A percentile compares a stretch with the other conserved stretches of the same genome.
Evolutionary conservation across 768 basidiomycete genomes (phyloP).

Genomic region (Russula ochroleuca): DNA sequence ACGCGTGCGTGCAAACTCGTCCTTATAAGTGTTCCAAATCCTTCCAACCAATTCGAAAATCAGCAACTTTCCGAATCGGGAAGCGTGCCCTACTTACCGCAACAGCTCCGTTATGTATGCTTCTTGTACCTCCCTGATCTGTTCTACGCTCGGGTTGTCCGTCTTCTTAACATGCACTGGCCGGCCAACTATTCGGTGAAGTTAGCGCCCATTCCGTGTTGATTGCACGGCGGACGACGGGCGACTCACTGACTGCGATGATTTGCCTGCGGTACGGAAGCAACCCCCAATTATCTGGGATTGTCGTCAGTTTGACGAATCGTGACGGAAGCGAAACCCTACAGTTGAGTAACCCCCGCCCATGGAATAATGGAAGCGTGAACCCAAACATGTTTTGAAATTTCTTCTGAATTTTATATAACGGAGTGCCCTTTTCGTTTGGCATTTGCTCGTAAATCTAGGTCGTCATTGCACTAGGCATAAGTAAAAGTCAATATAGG

Average conservation of each 20-base stretch:
- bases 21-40: slow-evolving; percentile 96
- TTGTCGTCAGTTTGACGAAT: background rate
- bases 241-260: slow-evolving; percentile 86
- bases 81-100: slow-evolving; percentile 48
- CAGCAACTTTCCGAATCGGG: background rate
- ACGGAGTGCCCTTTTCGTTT: slow-evolving; percentile 85
- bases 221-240: background rate
- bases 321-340: slow-evolving; percentile 28
- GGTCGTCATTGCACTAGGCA: background rate
- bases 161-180: slow-evolving; percentile 77
- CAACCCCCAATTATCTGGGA: slow-evolving; percentile 86
- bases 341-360: slow-evolving; percentile 94
- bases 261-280: slow-evolving; percentile 95
- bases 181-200: slow-evolving; percentile 64
- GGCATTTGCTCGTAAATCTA: slow-evolving; percentile 98
- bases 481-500: slow-evolving; percentile 13
- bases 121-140: slow-evolving; percentile 72
- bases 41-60: slow-evolving; percentile 39
- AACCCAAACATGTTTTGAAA: slow-evolving; percentile 94
- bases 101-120: slow-evolving; percentile 90
- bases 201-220: background rate
- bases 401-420: slow-evolving; percentile 82
- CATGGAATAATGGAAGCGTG: slow-evolving; percentile 96
- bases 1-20: slow-evolving; percentile 83
- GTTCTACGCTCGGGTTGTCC: slow-evolving; percentile 78